Conservation (phyloP, 1,284 basidiomycete genomes). For the Phenoliferia sp. region DNA sequence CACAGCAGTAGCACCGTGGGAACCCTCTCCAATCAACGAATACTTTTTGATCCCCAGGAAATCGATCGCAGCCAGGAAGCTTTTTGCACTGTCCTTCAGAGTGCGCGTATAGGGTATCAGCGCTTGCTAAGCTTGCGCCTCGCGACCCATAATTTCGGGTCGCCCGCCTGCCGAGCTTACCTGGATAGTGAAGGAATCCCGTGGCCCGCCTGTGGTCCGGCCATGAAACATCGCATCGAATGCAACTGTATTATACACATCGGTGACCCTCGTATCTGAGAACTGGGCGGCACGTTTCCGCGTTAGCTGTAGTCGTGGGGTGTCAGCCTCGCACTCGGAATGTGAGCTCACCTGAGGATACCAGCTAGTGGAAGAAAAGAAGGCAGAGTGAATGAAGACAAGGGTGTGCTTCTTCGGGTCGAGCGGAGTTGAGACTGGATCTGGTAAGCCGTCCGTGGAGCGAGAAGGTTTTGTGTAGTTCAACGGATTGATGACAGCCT, state of each 20-base stretch:
- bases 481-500: background rate
- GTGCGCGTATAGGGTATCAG: too few species aligned
- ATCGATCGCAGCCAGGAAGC: too few species aligned
- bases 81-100: too few species aligned
- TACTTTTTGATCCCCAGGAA: too few species aligned
- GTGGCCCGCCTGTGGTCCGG: background rate
- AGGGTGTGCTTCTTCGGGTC: background rate
- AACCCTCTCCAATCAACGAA: too few species aligned
- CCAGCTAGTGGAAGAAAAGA: background rate
- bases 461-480: background rate
- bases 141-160: background rate
- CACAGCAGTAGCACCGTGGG: too few species aligned
- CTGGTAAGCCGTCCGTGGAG: background rate
- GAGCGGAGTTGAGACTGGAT: background rate
- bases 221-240: background rate
- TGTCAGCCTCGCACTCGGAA: background rate
- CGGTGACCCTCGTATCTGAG: background rate
- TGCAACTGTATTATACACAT: background rate
- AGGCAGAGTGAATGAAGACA: background rate
- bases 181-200: background rate
- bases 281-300: background rate
- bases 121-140: background rate
- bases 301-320: background rate
- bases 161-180: background rate
- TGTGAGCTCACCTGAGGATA: background rate